Conservation (phyloP, 2,329 filamentous ascomycete genomes). For the Penicillium sp. region DNA sequence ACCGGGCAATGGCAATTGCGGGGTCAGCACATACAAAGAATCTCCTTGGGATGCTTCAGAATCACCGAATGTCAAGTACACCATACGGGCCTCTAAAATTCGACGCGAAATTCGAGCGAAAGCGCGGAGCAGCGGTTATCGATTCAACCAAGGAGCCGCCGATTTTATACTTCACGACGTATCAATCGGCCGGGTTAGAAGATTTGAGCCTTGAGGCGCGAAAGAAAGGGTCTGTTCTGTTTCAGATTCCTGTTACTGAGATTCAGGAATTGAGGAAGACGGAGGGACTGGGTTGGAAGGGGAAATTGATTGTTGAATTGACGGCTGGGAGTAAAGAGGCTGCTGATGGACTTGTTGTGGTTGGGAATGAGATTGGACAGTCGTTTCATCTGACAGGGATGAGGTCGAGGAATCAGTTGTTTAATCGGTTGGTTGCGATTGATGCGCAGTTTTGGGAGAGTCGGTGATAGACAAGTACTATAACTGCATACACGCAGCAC, state of each 20-base stretch:
- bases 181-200: constrained; percentile 35
- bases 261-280: constrained; percentile 77
- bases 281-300: constrained; percentile 83
- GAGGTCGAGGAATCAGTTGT: constrained; percentile 30
- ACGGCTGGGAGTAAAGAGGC: constrained; percentile 70
- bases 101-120: constrained; percentile 70
- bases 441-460: constrained; percentile 33
- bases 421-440: constrained; percentile 29
- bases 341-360: constrained; percentile 73
- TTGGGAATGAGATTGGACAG: constrained; percentile 57
- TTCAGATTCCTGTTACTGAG: constrained; percentile 71
- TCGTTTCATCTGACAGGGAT: constrained; percentile 36
- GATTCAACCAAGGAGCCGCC: constrained; percentile 43
- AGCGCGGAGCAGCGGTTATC: constrained; percentile 74
- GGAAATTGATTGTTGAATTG: constrained; percentile 81
- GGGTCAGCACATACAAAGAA: constrained; percentile 68
- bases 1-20: constrained; percentile 70
- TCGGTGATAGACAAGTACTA: constrained; percentile 7
- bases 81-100: constrained; percentile 75
- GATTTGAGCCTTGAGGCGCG: constrained; percentile 54
- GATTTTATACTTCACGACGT: constrained; percentile 64
- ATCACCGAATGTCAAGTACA: constrained; percentile 43
- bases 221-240: constrained; percentile 62
- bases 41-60: constrained; percentile 70
- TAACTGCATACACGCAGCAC: too few species aligned